phyloP scores from a whole-genome alignment of 1,139 yeast species.

The Magnusiomyces sp. region DNA sequence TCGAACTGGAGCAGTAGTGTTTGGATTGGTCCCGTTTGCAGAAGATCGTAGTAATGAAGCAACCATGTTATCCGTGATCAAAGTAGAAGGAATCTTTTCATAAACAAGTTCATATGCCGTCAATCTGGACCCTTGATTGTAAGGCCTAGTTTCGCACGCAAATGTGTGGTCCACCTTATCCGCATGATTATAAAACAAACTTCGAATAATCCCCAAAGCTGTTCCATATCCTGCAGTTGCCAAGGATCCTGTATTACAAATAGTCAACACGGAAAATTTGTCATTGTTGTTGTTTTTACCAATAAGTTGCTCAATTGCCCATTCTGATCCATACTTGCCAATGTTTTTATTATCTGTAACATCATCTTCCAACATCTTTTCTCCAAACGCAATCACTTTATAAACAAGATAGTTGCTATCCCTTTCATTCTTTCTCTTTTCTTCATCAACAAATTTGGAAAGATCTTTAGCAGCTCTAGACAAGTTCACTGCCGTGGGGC shows the following conservation, averaged over 20 bases:
- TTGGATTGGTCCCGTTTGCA: conserved; percentile 9
- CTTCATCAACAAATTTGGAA: conserved; percentile 26
- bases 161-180: conserved; percentile 58
- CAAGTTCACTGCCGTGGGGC: conserved; percentile 95
- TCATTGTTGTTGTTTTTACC: conserved; percentile 19
- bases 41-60: conserved; percentile 49
- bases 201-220: conserved; percentile 83
- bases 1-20: conserved; percentile 49
- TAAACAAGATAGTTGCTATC: conserved; percentile 28
- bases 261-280: conserved; percentile 67
- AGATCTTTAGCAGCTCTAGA: conserved; percentile 68
- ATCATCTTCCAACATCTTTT: conserved; percentile 62
- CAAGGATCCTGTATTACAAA: conserved; percentile 54
- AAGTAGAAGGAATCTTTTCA: conserved; percentile 78
- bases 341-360: conserved; percentile 64
- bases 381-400: conserved; percentile 44
- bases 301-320: conserved; percentile 33
- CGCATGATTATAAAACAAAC: conserved; percentile 35
- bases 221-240: conserved; percentile 98
- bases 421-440: neutral
- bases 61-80: conserved; percentile 89
- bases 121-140: conserved; percentile 90
- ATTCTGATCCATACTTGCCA: conserved; percentile 75
- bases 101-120: conserved; percentile 86
- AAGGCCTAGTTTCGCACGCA: conserved; percentile 92